Conservation (phyloP, 768 basidiomycete species). For the Nevesoporus exiguus region DNA sequence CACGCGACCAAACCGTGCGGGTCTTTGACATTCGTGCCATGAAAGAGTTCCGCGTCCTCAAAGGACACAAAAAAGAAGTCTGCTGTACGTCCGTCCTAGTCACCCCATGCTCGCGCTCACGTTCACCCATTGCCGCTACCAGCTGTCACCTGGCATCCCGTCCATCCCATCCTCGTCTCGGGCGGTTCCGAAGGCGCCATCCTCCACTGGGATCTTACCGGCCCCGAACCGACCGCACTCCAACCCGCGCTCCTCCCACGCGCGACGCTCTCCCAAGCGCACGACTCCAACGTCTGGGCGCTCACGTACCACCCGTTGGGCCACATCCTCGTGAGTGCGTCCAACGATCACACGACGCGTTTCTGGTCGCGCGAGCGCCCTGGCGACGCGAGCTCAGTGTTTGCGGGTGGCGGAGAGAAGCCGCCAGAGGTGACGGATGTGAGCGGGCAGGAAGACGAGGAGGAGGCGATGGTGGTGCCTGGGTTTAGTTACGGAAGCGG, state of each 20-base stretch:
- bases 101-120: neutral
- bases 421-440: conserved; percentile 65
- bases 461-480: conserved; percentile 61
- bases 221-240: conserved; percentile 43
- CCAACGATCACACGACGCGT: conserved; percentile 99
- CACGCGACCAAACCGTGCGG: conserved; percentile 90
- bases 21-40: conserved; percentile 98
- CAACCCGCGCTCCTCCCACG: conserved; percentile 54
- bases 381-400: conserved; percentile 75
- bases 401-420: conserved; percentile 80
- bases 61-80: conserved; percentile 98
- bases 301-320: conserved; percentile 95
- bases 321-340: conserved; percentile 87
- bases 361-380: conserved; percentile 96
- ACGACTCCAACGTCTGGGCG: conserved; percentile 97
- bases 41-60: conserved; percentile 89
- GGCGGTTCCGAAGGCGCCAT: conserved; percentile 95
- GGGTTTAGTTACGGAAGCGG: conserved; percentile 54
- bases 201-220: conserved; percentile 88
- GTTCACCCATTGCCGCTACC: neutral
- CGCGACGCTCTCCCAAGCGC: conserved; percentile 88
- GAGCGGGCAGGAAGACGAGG: conserved; percentile 66
- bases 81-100: conserved; percentile 64
- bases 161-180: conserved; percentile 87
- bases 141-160: conserved; percentile 86